phyloP scores from a whole-genome alignment of 805 yeast genomes.

The Ascoidea asiatica region DNA sequence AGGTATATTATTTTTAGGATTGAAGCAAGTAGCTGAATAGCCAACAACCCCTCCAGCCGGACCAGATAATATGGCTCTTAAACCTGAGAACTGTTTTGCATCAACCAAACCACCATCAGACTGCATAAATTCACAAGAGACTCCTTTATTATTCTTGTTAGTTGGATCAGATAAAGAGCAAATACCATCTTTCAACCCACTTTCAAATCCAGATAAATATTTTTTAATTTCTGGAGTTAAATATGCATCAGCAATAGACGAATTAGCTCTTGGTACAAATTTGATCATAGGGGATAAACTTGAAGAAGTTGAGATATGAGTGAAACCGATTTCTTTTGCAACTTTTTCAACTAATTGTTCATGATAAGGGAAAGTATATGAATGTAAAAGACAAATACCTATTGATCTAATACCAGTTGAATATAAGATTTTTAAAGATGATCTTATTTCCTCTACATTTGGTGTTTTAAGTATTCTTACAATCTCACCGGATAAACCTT shows the following conservation, averaged over 20 bases:
- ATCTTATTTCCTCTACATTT: constrained; percentile 26
- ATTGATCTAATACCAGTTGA: constrained; percentile 50
- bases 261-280: constrained; percentile 60
- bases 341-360: constrained; percentile 44
- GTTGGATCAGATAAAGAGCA: constrained; percentile 19
- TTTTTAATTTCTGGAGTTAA: constrained; percentile 65
- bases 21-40: constrained; percentile 69
- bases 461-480: constrained; percentile 44
- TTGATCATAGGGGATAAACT: constrained; percentile 71
- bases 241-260: constrained; percentile 73
- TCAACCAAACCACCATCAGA: constrained; percentile 93
- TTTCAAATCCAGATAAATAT: constrained; percentile 46
- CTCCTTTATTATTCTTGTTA: constrained; percentile 25
- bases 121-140: constrained; percentile 77
- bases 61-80: constrained; percentile 81
- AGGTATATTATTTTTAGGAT: constrained; percentile 38
- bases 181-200: constrained; percentile 44
- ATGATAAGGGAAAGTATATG: constrained; percentile 62
- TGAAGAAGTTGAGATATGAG: constrained; percentile 53
- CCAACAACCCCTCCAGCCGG: constrained; percentile 99
- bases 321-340: constrained; percentile 55
- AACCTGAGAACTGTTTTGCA: constrained; percentile 72
- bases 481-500: constrained; percentile 58
- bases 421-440: constrained; percentile 29
- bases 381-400: constrained; percentile 61